Conservation (phyloP, 768 basidiomycete species). For the Termitomyces sp. region DNA sequence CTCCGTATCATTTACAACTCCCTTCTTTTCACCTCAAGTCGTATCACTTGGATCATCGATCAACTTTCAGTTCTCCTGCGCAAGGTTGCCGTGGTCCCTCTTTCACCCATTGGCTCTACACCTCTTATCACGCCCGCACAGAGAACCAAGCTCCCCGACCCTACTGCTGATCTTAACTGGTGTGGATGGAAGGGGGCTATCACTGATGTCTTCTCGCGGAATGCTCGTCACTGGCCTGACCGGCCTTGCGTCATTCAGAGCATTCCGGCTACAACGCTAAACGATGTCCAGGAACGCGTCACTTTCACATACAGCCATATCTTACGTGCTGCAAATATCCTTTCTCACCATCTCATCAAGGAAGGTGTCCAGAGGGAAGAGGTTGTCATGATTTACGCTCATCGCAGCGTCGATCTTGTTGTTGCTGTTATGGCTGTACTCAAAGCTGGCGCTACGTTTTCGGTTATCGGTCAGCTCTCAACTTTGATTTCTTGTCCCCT, state of each 20-base stretch:
- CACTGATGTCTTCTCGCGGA: slow-evolving; percentile 87
- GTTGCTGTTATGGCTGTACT: slow-evolving; percentile 96
- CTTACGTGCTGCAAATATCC: slow-evolving; percentile 77
- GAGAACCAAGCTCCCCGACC: slow-evolving; percentile 67
- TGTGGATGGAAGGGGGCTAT: slow-evolving; percentile 97
- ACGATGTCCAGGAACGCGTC: slow-evolving; percentile 42
- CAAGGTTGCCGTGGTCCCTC: slow-evolving; percentile 61
- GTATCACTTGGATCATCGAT: slow-evolving; percentile 76
- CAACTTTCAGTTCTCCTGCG: slow-evolving; percentile 79
- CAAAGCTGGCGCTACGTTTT: slow-evolving; percentile 95
- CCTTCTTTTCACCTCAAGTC: slow-evolving; percentile 74
- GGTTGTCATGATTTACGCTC: slow-evolving; percentile 97
- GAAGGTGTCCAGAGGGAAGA: slow-evolving; percentile 88
- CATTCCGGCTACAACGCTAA: slow-evolving; percentile 35
- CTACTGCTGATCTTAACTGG: slow-evolving; percentile 89
- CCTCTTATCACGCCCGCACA: slow-evolving; percentile 75
- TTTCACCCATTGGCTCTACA: slow-evolving; percentile 69
- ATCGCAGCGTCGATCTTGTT: slow-evolving; percentile 92
- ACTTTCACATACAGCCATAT: slow-evolving; percentile 79
- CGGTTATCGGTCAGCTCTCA: slow-evolving; percentile 76
- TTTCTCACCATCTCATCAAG: slow-evolving; percentile 85
- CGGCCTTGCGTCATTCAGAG: slow-evolving; percentile 88
- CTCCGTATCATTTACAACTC: slow-evolving; percentile 93
- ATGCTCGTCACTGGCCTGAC: slow-evolving; percentile 76
- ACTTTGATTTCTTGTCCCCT: background rate